Evolutionary conservation across 2,329 filamentous ascomycete species (phyloP), one percentile per base, ranked within the genome.

Genomic region (Talaromyces rugulosus): DNA sequence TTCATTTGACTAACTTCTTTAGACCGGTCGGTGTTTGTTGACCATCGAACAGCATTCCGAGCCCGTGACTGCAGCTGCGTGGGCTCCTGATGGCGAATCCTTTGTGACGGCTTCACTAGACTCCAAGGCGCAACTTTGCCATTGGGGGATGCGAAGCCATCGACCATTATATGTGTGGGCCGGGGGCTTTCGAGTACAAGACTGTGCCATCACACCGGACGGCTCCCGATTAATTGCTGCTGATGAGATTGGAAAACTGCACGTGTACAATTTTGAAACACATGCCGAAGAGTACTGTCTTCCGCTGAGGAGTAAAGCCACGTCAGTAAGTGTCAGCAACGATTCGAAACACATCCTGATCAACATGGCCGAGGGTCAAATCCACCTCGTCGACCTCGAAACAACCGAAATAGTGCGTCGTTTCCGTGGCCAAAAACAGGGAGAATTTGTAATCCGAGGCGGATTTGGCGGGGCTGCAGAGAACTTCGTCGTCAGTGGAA

Each of bases 401-500:
- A 89, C 87, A 2, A 86, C 87, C 18, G 86, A 88, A 34, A 81
- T 88, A n/a, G 80, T 94, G 4, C 88, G 89, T 67, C 87, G 83
- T 67, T 98, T 90, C 72, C 81, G 85, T 16, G 93, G 92, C 0
- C 89, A 93, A 64, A 85, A 83, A 51, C 91, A 92, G 65, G 88
- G 87, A 59, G 80, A 89, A 1, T 96, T 82, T 71, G 84, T 97
- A 60, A 96, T 99, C 63, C 85, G 94, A 57, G 90, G 88, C 69
- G 81, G 83, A 0, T 95, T 97, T 76, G 95, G 95, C 18, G 95
- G 95, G 34, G 93, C 94, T 1, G 89, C 91, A 62, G 92, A 97
- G 77, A 93, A 89, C 72, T 97, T 97, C 74, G 89, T 98, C 9
- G 82, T 96, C 31, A 94, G 91, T 70, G 95, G 95, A 11, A 96